These are phyloP conservation scores for Erodium chrysanthum DNA, from an alignment of 441 rosid species.

Conservation along the genomic window DNA sequence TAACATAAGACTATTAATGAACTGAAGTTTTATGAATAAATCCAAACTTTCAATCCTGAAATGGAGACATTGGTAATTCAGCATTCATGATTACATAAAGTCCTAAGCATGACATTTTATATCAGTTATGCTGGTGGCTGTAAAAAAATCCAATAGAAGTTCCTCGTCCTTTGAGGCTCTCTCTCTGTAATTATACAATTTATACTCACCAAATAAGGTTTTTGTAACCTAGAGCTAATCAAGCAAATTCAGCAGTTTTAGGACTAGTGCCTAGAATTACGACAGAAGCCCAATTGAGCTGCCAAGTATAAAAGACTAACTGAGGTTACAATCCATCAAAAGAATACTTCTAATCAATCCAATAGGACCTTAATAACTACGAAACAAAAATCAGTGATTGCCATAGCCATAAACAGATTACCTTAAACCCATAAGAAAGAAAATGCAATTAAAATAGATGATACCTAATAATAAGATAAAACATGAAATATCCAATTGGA, in stretches of 20 bases:
- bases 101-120: background rate
- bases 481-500: slow-evolving; percentile 1
- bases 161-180: too few relatives aligned
- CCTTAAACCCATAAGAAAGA: background rate
- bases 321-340: background rate
- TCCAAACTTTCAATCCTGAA: background rate
- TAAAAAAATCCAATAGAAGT: too few relatives aligned
- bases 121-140: too few relatives aligned
- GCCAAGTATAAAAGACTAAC: background rate
- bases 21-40: background rate
- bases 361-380: slow-evolving; percentile 1
- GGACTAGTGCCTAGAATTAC: background rate
- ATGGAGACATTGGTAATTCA: too few relatives aligned
- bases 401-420: background rate
- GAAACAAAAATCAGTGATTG: background rate
- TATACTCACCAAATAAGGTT: too few relatives aligned
- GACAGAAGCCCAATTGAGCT: too few relatives aligned
- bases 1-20: background rate
- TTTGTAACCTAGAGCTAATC: background rate
- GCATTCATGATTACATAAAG: background rate
- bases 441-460: background rate
- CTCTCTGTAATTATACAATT: too few relatives aligned
- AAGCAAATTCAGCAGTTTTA: background rate
- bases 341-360: background rate
- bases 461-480: background rate